Evolutionary conservation across 1,284 basidiomycete species (phyloP).

Genomic region (Rhodotorula sp.): DNA sequence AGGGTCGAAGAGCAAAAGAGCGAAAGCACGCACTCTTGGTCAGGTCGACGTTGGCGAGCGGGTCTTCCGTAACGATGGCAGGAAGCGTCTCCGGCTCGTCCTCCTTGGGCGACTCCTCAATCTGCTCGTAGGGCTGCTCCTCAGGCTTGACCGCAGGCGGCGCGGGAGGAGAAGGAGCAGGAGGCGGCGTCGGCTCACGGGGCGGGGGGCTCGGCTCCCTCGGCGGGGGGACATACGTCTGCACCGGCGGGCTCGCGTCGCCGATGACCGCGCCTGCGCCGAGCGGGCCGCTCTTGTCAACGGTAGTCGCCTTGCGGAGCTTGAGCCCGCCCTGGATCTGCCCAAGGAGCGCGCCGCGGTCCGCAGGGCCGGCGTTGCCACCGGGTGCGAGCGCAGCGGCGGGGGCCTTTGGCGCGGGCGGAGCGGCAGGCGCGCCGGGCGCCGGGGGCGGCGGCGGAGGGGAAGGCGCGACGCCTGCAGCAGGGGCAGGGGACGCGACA

Average conservation of each 20-base stretch:
- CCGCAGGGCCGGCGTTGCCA: slow-evolving; percentile 52
- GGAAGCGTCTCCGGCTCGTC: slow-evolving; percentile 59
- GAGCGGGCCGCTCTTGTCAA: slow-evolving; percentile 74
- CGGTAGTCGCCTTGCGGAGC: slow-evolving; percentile 76
- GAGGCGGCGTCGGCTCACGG: slow-evolving; percentile 7
- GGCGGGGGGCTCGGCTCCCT: slow-evolving; percentile 35
- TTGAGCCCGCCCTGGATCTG: slow-evolving; percentile 80
- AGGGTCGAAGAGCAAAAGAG: not conserved
- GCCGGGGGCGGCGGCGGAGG: slow-evolving; percentile 45
- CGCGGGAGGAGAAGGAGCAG: not conserved
- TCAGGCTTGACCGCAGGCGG: not conserved
- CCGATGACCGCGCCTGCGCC: slow-evolving; percentile 76
- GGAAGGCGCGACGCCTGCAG: slow-evolving; percentile 55
- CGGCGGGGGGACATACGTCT: slow-evolving; percentile 60
- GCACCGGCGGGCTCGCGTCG: slow-evolving; percentile 69
- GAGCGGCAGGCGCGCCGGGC: slow-evolving; percentile 46
- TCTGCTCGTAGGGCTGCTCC: not conserved
- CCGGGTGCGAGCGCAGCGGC: slow-evolving; percentile 45
- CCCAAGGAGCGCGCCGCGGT: slow-evolving; percentile 69
- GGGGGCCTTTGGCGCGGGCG: slow-evolving; percentile 47
- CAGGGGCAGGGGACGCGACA: slow-evolving; percentile 19
- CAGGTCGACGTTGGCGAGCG: slow-evolving; percentile 76
- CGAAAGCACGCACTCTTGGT: slow-evolving; percentile 54
- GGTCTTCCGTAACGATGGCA: slow-evolving; percentile 55
- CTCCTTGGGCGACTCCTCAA: slow-evolving; percentile 55